Evolutionary conservation across 306 rosid genomes (phyloP), one percentile per base, ranked within the genome.

Genomic region (Astragalus membranaceus): DNA sequence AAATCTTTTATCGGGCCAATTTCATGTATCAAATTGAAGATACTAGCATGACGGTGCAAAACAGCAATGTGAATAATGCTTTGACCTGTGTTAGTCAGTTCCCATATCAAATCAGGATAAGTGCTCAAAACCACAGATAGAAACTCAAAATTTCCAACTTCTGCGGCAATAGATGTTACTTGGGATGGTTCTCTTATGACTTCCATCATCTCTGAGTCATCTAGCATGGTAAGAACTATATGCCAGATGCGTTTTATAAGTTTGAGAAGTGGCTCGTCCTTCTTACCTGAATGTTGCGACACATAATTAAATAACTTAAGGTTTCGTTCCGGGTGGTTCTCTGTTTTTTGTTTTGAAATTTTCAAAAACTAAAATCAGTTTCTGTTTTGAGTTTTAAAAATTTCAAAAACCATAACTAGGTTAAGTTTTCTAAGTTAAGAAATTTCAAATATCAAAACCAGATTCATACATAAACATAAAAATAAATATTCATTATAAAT

Each of bases 81-180:
- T 54, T 55, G 67, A 15, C 70, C 76, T 10, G 1, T 8, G 2
- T 0, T 2, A 33, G 66, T 69, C 14, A 65, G 7, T 55, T 78
- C 86, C 83, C 84, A 82, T 32, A 82, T 54, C 52, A 82, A 47
- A 60, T 82, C 81, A 10, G 81, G 81, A 7, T 82, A 82, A 16
- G 70, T 49, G 39, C 76, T 79, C 41, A 75, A 4, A 61, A 82
- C 33, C 44, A 75, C 76, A 1, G 81, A 71, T 13, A 82, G 26
- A 64, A 82, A 79, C 71, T 82, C 81, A 37, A 82, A 75, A 62
- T 79, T 82, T n/a, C 86, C 86, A 26, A 66, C 76, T 49, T 71
- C 59, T 6, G 72, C 81, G 3, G 83, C 86, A 71, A 59, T 14
- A 54, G 48, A 72, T 66, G 44, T 39, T 44, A 71, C 64, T 39